Conservation (phyloP, 2,329 filamentous ascomycete species). For the Microdochium nivale region DNA sequence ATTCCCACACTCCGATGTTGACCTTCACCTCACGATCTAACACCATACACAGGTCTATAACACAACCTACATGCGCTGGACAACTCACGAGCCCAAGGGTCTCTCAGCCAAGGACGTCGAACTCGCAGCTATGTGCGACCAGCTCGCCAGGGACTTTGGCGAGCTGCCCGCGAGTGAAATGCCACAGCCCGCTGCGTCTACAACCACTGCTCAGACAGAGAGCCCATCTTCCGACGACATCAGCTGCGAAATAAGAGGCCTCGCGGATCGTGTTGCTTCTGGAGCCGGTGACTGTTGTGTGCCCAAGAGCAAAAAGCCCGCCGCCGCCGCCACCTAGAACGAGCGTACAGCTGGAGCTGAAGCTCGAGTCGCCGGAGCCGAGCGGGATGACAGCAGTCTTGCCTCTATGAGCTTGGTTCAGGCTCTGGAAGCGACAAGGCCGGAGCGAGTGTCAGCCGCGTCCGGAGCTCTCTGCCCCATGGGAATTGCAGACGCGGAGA, state of each 20-base stretch:
- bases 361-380: no score
- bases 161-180: slow-evolving; percentile 24
- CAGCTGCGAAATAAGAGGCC: slow-evolving; percentile 27
- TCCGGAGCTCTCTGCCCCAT: no score
- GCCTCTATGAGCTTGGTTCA: no score
- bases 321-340: no score
- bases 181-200: neutral
- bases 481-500: no score
- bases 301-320: slow-evolving; percentile 27
- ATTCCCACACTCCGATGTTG: no score
- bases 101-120: slow-evolving; percentile 55
- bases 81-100: slow-evolving; percentile 58
- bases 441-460: no score
- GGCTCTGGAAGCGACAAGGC: no score
- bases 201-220: neutral
- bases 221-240: slow-evolving; percentile 12
- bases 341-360: no score
- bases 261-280: slow-evolving; percentile 36
- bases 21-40: neutral
- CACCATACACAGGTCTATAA: slow-evolving; percentile 51
- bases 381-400: no score
- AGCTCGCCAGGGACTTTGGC: slow-evolving; percentile 45
- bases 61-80: slow-evolving; percentile 63
- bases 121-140: slow-evolving; percentile 56
- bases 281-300: slow-evolving; percentile 46